Conservation (phyloP, 2,329 filamentous ascomycete genomes). For the Trichoderma hamatum region DNA sequence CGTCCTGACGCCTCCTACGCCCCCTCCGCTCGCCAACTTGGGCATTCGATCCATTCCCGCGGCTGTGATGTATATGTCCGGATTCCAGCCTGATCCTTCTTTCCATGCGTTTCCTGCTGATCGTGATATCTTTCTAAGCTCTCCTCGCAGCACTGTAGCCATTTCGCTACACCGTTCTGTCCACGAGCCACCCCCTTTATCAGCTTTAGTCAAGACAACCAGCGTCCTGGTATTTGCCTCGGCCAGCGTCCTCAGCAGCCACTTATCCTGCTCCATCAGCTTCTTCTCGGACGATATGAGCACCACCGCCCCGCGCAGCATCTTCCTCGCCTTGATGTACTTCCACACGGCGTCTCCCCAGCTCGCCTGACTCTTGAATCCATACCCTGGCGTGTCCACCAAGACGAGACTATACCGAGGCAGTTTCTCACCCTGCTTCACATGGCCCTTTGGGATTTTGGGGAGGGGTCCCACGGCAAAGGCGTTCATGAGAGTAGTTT, state of each 20-base stretch:
- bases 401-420: constrained; percentile 53
- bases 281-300: constrained; percentile 58
- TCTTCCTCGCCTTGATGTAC: constrained; percentile 52
- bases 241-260: constrained; percentile 52
- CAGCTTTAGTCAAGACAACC: constrained; percentile 60
- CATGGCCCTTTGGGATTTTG: constrained; percentile 34
- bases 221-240: constrained; percentile 49
- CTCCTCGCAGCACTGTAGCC: constrained; percentile 35
- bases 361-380: constrained; percentile 47
- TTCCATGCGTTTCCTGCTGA: constrained; percentile 36
- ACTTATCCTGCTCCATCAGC: constrained; percentile 51
- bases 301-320: constrained; percentile 56
- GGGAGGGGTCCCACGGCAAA: constrained; percentile 55
- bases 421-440: constrained; percentile 43
- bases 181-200: constrained; percentile 48
- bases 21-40: constrained; percentile 41
- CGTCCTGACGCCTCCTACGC: constrained; percentile 45
- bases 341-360: constrained; percentile 58
- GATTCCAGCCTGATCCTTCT: constrained; percentile 36
- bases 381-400: constrained; percentile 57
- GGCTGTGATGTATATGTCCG: constrained; percentile 43
- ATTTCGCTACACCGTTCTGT: constrained; percentile 34
- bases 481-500: constrained; percentile 58
- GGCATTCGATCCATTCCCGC: constrained; percentile 41
- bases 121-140: constrained; percentile 34